These are phyloP conservation scores for Huntiella bhutanensis DNA, from an alignment of 2,329 filamentous ascomycete species.

Conservation along the genomic window DNA sequence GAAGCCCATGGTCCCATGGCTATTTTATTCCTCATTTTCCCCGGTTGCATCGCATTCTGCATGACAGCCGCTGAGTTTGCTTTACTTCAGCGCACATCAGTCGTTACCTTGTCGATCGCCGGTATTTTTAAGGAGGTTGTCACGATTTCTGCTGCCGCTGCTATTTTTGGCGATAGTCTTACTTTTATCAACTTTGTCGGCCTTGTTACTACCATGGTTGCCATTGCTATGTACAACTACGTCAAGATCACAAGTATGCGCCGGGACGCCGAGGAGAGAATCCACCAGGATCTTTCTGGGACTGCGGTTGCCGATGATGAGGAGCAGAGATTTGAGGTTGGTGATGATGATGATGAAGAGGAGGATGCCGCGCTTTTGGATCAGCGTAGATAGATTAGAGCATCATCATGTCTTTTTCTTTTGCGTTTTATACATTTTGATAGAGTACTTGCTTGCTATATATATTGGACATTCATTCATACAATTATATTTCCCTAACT, in stretches of 20 bases:
- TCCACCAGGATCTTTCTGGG: constrained; percentile 22
- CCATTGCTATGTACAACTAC: constrained; percentile 82
- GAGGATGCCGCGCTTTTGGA: constrained; percentile 9
- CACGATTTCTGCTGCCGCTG: constrained; percentile 72
- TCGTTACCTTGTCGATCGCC: constrained; percentile 88
- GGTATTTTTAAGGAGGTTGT: constrained; percentile 99
- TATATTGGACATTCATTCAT: background rate
- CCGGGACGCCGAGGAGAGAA: constrained; percentile 43
- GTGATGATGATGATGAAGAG: constrained; percentile 47
- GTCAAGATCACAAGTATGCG: constrained; percentile 87
- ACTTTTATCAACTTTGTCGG: constrained; percentile 77
- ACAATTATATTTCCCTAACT: too few species aligned
- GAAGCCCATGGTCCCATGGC: constrained; percentile 51
- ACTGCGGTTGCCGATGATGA: constrained; percentile 37
- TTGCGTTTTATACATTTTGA: background rate
- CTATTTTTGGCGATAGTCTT: constrained; percentile 76
- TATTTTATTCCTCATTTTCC: constrained; percentile 64
- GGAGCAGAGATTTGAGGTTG: constrained; percentile 86
- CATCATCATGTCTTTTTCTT: background rate
- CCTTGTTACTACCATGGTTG: constrained; percentile 68
- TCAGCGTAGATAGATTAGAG: background rate
- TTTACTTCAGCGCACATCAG: constrained; percentile 79
- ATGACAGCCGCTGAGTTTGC: constrained; percentile 97
- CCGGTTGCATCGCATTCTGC: constrained; percentile 75
- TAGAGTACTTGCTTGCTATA: background rate